Percentiles rank a stretch among this genome's conserved stretches.
These are phyloP conservation scores for Rutstroemia sydowiana DNA, from an alignment of 2,329 filamentous ascomycete species.

Conservation along the genomic window DNA sequence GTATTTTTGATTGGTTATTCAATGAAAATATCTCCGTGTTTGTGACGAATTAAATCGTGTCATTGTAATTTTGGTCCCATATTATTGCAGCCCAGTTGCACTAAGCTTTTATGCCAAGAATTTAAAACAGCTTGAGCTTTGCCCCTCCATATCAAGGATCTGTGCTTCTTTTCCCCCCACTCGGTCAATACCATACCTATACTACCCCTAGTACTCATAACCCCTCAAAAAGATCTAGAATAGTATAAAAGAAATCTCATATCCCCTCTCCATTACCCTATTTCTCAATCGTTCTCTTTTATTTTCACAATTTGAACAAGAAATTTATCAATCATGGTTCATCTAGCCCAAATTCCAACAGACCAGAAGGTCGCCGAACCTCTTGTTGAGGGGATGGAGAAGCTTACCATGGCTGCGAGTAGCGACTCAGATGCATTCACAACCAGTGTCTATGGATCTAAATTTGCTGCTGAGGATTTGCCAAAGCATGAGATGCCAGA, in stretches of 20 bases:
- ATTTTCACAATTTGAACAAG: slow-evolving; percentile 1
- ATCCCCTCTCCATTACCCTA: not conserved
- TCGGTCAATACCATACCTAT: no score
- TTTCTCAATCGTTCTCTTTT: not conserved
- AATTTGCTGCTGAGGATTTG: slow-evolving; percentile 73
- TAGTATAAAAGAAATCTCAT: no score
- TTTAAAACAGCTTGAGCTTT: no score
- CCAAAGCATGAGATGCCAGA: slow-evolving; percentile 84
- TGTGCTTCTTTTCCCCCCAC: no score
- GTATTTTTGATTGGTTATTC: no score
- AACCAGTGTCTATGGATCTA: slow-evolving; percentile 69
- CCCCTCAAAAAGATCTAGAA: no score
- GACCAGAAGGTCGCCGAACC: slow-evolving; percentile 16
- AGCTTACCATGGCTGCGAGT: slow-evolving; percentile 34
- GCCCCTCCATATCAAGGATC: no score
- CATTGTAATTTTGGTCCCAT: no score
- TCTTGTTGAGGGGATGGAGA: slow-evolving; percentile 37
- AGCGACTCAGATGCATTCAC: slow-evolving; percentile 23
- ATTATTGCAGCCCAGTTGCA: no score
- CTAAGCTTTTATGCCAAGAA: slow-evolving; percentile 4
- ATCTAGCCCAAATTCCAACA: slow-evolving; percentile 37
- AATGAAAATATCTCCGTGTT: no score
- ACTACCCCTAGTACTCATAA: no score
- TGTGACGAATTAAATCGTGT: no score
- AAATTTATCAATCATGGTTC: slow-evolving; percentile 36